Evolutionary conservation across 78 protist genomes (phyloP).

Genomic region (Dictyostelium intermedium): DNA sequence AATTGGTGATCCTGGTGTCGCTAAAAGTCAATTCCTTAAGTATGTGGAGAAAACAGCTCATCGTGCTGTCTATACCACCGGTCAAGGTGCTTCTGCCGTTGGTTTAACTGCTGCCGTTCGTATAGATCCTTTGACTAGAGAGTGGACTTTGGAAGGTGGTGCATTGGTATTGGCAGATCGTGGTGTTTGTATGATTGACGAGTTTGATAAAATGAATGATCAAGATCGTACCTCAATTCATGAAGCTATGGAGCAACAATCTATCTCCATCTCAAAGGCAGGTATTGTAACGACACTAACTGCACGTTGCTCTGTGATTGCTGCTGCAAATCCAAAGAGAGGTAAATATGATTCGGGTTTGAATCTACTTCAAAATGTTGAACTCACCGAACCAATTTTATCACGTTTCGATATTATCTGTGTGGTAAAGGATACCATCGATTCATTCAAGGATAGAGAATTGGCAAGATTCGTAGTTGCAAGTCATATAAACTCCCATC

Average conservation of each 20-base stretch:
- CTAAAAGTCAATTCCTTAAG: constrained; percentile 98
- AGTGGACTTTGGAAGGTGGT: constrained; percentile 99
- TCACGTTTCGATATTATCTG: constrained; percentile 98
- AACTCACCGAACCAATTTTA: constrained; percentile 98
- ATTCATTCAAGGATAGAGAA: constrained; percentile 88
- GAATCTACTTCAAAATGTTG: constrained; percentile 94
- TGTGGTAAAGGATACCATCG: constrained; percentile 93
- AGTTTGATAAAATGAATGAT: constrained; percentile 99
- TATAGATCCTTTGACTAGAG: constrained; percentile 97
- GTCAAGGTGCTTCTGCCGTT: constrained; percentile 99
- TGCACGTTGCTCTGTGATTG: constrained; percentile 98
- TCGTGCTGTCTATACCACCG: constrained; percentile 99
- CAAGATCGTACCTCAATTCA: constrained; percentile 98
- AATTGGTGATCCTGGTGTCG: constrained; percentile 99
- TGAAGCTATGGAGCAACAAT: constrained; percentile 99
- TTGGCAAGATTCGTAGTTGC: constrained; percentile 95
- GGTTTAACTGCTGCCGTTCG: constrained; percentile 99
- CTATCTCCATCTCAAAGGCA: constrained; percentile 98
- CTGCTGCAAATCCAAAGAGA: constrained; percentile 99
- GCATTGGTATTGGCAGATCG: constrained; percentile 99
- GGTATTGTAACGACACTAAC: constrained; percentile 99
- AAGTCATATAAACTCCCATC: constrained; percentile 92
- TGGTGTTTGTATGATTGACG: constrained; percentile 99
- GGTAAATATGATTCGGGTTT: constrained; percentile 94
- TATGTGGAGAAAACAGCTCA: constrained; percentile 97